Base-by-base conservation (phyloP, 441 rosid species). In the Eruca vesicaria region DNA sequence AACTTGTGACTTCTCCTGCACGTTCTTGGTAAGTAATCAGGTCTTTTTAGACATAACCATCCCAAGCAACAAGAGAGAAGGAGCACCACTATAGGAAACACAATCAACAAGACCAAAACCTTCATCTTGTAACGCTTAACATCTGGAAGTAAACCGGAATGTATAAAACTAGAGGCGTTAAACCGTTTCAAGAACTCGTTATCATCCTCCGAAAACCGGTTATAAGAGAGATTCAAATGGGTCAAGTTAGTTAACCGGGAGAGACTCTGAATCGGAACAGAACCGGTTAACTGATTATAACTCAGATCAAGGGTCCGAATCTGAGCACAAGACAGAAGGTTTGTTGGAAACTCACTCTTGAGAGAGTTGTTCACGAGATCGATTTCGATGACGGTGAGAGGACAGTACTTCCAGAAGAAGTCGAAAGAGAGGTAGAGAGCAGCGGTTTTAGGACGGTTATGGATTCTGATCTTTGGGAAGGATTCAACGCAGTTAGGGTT, bases 341-440 rank as follows among this genome's bases (percentile, higher is more conserved):
- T 82, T 5, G 18, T 72, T 0, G 91, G 92, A 45, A 91, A 89
- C 53, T 26, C 78, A 1, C 77, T 83, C 73, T 67, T 81, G 5
- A 90, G 73, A 29, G 92, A 87, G 69, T 78, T 86, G 67, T 89
- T 88, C 4, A 90, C 83, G n/a, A 91, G 69, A 68, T 89, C 85
- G 63, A 91, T 81, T 32, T 89, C 83, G 0, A 79, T 10, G 19
- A 91, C 80, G 59, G 81, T 80, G 11, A 82, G 26, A 72, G 94
- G 97, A 66, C 92, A 91, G 29, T 83, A 91, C 60, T 83, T 89
- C 92, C 94, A 89, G 66, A 89, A 91, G 82, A 91, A 91, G 58
- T 75, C 83, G 64, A 85, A 91, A 7, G 94, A 89, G 66, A 91
- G 74, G 75, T 89, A 91, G 14, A 91, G 85, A 0, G 92, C 88